Evolutionary conservation across 75 land plant species (phyloP).

Genomic region (Pinus albicaulis): DNA sequence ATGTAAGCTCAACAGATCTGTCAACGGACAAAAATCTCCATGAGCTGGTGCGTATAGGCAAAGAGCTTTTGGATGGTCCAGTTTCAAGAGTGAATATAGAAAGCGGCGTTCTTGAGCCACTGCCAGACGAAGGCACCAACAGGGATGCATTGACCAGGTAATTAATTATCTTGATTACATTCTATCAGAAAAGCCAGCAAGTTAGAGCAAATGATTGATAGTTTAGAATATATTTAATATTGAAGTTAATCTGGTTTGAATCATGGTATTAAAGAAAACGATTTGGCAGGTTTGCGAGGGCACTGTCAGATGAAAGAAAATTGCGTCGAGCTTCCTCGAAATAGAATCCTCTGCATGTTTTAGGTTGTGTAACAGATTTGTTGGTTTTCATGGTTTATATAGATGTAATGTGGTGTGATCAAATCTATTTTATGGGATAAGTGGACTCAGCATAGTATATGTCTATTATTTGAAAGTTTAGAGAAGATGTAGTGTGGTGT

Average conservation of each 20-base stretch:
- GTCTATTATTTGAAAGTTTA: too few species aligned
- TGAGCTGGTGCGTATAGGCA: slow-evolving; percentile 21
- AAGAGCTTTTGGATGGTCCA: slow-evolving; percentile 15
- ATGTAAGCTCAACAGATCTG: slow-evolving; percentile 17
- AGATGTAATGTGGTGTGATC: too few species aligned
- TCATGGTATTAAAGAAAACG: background rate
- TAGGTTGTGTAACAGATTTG: too few species aligned
- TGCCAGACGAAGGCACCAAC: slow-evolving; percentile 11
- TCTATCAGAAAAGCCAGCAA: background rate
- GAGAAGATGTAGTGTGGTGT: too few species aligned
- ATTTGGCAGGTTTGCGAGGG: slow-evolving; percentile 1
- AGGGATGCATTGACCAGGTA: slow-evolving; percentile 23
- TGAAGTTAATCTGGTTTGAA: background rate
- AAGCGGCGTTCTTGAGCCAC: background rate
- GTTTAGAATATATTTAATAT: background rate
- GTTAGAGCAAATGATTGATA: background rate
- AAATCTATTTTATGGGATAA: too few species aligned
- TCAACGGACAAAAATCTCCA: slow-evolving; percentile 28
- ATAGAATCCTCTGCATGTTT: too few species aligned
- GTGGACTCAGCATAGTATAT: too few species aligned
- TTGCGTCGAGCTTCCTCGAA: too few species aligned
- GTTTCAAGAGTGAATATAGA: slow-evolving; percentile 26
- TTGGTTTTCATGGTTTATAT: too few species aligned
- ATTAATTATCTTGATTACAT: background rate
- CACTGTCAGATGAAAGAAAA: slow-evolving; percentile 4